Evolutionary conservation across 148 eudicot species (phyloP).

Genomic region (Fagopyrum tataricum): DNA sequence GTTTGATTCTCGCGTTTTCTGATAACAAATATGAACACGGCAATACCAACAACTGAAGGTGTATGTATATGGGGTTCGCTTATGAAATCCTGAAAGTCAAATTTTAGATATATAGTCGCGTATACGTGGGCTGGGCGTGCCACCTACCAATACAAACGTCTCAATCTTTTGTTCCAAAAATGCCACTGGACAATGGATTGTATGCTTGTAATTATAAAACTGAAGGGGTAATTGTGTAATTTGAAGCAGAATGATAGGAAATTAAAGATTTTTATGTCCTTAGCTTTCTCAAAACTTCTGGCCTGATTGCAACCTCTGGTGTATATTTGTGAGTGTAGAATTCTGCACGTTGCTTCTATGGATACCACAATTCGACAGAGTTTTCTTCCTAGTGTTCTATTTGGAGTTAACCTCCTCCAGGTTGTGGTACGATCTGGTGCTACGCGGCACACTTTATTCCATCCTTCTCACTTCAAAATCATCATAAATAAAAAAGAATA

Average conservation of each 20-base stretch:
- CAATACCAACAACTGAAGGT: too few relatives aligned
- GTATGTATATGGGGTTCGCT: background rate
- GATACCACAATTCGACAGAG: background rate
- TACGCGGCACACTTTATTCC: slow-evolving; percentile 2
- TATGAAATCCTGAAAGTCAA: background rate
- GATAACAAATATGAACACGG: background rate
- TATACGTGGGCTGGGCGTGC: background rate
- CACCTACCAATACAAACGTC: background rate
- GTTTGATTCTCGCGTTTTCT: background rate
- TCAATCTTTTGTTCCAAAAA: background rate
- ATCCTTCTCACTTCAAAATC: background rate
- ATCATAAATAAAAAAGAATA: too few relatives aligned
- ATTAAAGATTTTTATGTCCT: background rate
- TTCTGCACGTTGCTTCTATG: background rate
- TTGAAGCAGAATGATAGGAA: background rate
- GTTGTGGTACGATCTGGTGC: background rate
- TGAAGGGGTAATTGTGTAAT: background rate
- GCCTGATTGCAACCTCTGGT: background rate
- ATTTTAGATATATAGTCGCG: background rate
- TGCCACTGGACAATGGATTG: background rate
- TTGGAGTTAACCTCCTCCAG: background rate
- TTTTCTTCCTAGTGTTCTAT: background rate
- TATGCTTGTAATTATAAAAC: too few relatives aligned
- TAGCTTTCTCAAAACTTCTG: background rate
- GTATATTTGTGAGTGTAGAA: background rate